A percentile compares a stretch with the other conserved stretches of the same genome.
phyloP scores from a whole-genome alignment of 805 yeast genomes.

The Candida sonorensis region DNA sequence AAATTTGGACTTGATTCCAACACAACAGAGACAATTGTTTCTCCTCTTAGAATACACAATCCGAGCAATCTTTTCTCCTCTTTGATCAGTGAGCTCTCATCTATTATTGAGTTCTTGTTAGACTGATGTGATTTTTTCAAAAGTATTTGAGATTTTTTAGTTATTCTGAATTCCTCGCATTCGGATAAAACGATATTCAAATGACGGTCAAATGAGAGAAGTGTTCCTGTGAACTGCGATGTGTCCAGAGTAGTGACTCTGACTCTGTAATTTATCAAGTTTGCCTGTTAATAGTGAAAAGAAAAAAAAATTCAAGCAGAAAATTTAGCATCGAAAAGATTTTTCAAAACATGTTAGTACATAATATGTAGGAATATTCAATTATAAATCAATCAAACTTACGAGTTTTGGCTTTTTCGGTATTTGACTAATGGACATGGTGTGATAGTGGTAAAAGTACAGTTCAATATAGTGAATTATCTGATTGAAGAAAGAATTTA shows the following conservation, averaged over 20 bases:
- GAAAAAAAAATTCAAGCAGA: too few species aligned
- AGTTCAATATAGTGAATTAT: too few species aligned
- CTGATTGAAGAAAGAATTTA: too few species aligned
- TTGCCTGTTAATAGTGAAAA: conserved; percentile 38
- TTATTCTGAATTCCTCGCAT: conserved; percentile 73
- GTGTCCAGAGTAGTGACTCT: conserved; percentile 73
- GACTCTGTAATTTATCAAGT: conserved; percentile 66
- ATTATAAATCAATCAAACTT: conserved; percentile 9
- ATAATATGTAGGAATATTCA: background rate
- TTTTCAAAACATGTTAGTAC: too few species aligned
- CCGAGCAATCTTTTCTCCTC: conserved; percentile 78
- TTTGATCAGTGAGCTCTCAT: conserved; percentile 33
- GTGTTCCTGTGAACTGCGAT: conserved; percentile 68
- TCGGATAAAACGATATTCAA: conserved; percentile 83
- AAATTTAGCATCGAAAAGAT: too few species aligned
- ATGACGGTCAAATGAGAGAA: conserved; percentile 83
- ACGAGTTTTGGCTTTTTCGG: conserved; percentile 41
- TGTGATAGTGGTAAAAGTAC: too few species aligned
- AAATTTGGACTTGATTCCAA: conserved; percentile 58
- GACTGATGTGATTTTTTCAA: conserved; percentile 17
- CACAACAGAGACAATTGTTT: conserved; percentile 65
- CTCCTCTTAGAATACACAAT: conserved; percentile 80
- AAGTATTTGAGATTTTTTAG: conserved; percentile 47
- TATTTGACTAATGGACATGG: conserved; percentile 24
- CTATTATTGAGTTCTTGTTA: conserved; percentile 11